Evolutionary conservation across 1,139 yeast genomes (phyloP), one percentile per base, ranked within the genome.

Genomic region (Geotrichum cucujoidarum): DNA sequence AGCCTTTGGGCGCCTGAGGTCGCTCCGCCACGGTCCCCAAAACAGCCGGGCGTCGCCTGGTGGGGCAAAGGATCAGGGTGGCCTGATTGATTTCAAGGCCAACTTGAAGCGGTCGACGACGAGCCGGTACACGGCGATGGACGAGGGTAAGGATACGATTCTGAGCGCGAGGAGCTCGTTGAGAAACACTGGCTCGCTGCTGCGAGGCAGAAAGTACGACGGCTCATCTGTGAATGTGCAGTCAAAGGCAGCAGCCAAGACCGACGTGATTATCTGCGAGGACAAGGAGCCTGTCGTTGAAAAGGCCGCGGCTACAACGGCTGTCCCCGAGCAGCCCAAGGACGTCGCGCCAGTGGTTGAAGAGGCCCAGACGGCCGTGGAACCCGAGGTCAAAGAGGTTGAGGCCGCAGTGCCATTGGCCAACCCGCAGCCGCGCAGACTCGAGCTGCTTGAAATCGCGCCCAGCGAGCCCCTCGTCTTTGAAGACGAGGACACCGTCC

Each of bases 121-220:
- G 10, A 54, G 53, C 35, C 58, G 57, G 34, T 54, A 52, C 49
- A 40, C 56, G 53, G 56, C 62, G 49, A 50, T 59, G 21, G 57
- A 66, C 50, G 49, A 50, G 32, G 55, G 48, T 41, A 52, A 52
- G 51, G 53, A 51, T 40, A 39, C 57, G 36, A 39, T 58, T 24
- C 40, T 56, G 27, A 54, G 57, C 2, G 57, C 63, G 4, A 54
- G 50, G 39, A 42, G 50, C 14, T 54, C 51, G 30, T 40, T 59
- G 17, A 36, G 38, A 31, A 16, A 43, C 8, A 20, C 41, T 6
- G 20, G 40, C 5, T 2, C 43, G 13, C n/a, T 31, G 22, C n/a
- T n/a, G n/a, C n/a, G n/a, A n/a, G n/a, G n/a, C n/a, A n/a, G n/a
- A n/a, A n/a, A n/a, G n/a, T n/a, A n/a, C n/a, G n/a, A n/a, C n/a